Conservation (phyloP, 2,329 filamentous ascomycete genomes). For the Fusarium sp. region DNA sequence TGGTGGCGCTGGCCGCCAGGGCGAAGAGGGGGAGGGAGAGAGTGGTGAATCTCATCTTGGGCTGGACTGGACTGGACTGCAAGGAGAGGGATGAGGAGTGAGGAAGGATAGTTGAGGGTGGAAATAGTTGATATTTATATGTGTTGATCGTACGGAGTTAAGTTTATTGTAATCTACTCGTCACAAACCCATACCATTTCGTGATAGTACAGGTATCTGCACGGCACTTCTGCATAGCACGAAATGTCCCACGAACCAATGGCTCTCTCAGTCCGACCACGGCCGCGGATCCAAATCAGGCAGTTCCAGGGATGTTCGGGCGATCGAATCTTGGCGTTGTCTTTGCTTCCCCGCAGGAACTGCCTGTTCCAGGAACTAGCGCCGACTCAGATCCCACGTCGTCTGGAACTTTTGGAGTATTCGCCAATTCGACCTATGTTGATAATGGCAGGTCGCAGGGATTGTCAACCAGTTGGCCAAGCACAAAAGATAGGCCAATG, state of each 20-base stretch:
- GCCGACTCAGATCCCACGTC: slow-evolving; percentile 39
- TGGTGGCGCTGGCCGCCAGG: slow-evolving; percentile 44
- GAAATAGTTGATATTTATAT: slow-evolving; percentile 29
- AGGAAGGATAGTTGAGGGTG: neutral
- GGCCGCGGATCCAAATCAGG: slow-evolving; percentile 37
- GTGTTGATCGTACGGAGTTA: neutral
- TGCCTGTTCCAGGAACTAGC: slow-evolving; percentile 43
- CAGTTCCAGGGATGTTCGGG: slow-evolving; percentile 36
- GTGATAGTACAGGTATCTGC: slow-evolving; percentile 18
- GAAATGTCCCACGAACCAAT: slow-evolving; percentile 29
- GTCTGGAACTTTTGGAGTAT: slow-evolving; percentile 40
- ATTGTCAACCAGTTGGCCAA: slow-evolving; percentile 4
- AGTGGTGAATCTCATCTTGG: slow-evolving; percentile 43
- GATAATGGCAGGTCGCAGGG: slow-evolving; percentile 45
- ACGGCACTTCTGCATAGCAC: slow-evolving; percentile 31
- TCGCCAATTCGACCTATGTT: slow-evolving; percentile 36
- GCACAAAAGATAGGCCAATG: neutral
- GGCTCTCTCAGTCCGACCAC: neutral
- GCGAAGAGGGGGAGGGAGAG: slow-evolving; percentile 41
- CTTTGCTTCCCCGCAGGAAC: slow-evolving; percentile 32
- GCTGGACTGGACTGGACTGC: neutral
- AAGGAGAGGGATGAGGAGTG: slow-evolving; percentile 22
- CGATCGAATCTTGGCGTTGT: slow-evolving; percentile 38
- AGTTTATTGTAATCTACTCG: neutral
- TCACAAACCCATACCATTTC: neutral